Conservation (phyloP, 1,284 basidiomycete genomes). For the Inonotus obliquus region DNA sequence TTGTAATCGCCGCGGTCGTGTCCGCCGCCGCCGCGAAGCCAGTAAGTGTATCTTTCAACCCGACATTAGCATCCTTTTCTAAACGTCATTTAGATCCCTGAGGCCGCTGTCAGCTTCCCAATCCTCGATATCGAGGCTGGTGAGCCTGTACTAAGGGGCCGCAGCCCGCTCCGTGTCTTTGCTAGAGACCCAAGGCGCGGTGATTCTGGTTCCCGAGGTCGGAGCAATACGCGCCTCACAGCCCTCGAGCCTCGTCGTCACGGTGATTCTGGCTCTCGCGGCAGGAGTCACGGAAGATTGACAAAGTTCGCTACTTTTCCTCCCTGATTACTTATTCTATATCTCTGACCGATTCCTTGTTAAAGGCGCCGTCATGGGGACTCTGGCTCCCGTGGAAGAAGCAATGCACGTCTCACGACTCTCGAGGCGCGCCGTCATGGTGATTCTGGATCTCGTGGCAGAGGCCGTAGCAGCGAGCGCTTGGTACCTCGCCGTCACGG, state of each 20-base stretch:
- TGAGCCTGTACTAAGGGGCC: slow-evolving; percentile 13
- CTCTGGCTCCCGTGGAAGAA: slow-evolving; percentile 5
- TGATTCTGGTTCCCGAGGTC: slow-evolving; percentile 14
- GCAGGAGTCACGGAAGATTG: no score
- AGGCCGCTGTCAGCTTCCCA: neutral
- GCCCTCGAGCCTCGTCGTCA: neutral
- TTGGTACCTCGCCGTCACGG: neutral
- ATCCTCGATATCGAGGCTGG: slow-evolving; percentile 2
- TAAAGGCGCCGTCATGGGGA: slow-evolving; percentile 13
- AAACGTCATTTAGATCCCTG: slow-evolving; percentile 4
- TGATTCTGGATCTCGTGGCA: slow-evolving; percentile 11
- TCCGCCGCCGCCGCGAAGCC: slow-evolving; percentile 13
- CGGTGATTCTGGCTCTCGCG: slow-evolving; percentile 11
- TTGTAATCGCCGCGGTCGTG: slow-evolving; percentile 18
- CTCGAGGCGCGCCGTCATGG: slow-evolving; percentile 10
- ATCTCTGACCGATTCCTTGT: no score
- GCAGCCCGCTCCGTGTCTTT: slow-evolving; percentile 8
- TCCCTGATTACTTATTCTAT: no score
- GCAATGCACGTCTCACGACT: neutral
- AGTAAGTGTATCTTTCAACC: slow-evolving; percentile 5
- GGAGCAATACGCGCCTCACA: neutral
- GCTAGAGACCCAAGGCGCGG: slow-evolving; percentile 17
- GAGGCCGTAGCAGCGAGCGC: neutral
- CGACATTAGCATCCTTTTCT: neutral
- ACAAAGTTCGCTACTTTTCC: no score